Percentiles rank a stretch among this genome's conserved stretches.
These are phyloP conservation scores for Penicillium fimorum DNA, from an alignment of 495 filamentous ascomycete genomes.

Conservation along the genomic window DNA sequence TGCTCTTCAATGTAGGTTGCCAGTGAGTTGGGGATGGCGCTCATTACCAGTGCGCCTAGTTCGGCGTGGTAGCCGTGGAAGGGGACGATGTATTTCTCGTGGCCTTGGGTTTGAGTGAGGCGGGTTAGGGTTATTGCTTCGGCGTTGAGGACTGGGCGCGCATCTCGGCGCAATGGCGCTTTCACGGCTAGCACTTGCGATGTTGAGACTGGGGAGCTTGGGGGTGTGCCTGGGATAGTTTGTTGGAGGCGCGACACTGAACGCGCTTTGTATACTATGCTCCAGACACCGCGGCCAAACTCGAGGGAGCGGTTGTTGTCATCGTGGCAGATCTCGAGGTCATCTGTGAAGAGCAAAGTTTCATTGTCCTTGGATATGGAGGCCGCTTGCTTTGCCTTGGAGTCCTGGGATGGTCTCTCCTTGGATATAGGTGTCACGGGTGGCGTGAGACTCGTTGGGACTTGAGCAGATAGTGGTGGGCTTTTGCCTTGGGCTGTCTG, in stretches of 20 bases:
- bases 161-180: slow-evolving; percentile 47
- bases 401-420: slow-evolving; percentile 13
- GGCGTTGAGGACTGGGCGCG: slow-evolving; percentile 45
- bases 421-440: slow-evolving; percentile 40
- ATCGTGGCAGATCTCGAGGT: slow-evolving; percentile 37
- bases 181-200: slow-evolving; percentile 54
- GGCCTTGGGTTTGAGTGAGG: slow-evolving; percentile 36
- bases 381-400: neutral
- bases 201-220: slow-evolving; percentile 43
- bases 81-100: slow-evolving; percentile 45
- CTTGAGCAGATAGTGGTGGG: slow-evolving; percentile 1
- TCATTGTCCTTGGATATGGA: slow-evolving; percentile 14
- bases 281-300: slow-evolving; percentile 61
- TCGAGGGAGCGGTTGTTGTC: slow-evolving; percentile 31
- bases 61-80: slow-evolving; percentile 56
- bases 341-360: slow-evolving; percentile 33
- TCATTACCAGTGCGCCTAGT: slow-evolving; percentile 51
- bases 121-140: slow-evolving; percentile 55
- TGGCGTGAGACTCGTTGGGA: slow-evolving; percentile 31
- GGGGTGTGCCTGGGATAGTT: slow-evolving; percentile 36
- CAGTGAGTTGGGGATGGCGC: slow-evolving; percentile 50
- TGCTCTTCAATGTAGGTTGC: slow-evolving; percentile 48
- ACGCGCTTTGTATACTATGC: slow-evolving; percentile 55
- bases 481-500: slow-evolving; percentile 14
- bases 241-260: slow-evolving; percentile 12